phyloP scores from a whole-genome alignment of 2,329 filamentous ascomycete genomes.

The Chrysoporthe puriensis region DNA sequence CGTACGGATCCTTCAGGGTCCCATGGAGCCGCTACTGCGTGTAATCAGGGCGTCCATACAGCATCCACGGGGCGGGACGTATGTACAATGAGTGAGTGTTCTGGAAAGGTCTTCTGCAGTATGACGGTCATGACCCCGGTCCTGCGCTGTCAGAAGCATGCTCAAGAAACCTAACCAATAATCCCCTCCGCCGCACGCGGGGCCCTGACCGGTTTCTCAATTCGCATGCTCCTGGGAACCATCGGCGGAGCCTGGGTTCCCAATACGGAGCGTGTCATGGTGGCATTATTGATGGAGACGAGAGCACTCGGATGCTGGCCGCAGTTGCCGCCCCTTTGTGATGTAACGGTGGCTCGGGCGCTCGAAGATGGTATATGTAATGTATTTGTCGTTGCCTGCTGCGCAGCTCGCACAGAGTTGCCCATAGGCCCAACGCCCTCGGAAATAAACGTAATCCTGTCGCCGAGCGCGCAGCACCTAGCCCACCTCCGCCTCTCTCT shows the following conservation, averaged over 20 bases:
- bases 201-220: not conserved
- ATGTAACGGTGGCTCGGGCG: no score
- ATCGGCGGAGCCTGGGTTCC: not conserved
- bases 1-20: slow-evolving; percentile 2
- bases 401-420: no score
- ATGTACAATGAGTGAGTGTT: not conserved
- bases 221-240: not conserved
- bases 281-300: no score
- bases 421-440: no score
- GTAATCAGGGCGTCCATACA: slow-evolving; percentile 2
- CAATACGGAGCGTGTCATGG: not conserved
- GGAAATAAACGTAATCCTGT: no score
- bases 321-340: no score
- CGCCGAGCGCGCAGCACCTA: no score
- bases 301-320: no score
- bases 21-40: slow-evolving; percentile 2
- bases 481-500: no score
- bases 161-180: slow-evolving; percentile 1
- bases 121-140: not conserved
- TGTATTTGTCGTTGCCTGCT: no score
- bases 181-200: not conserved
- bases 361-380: no score
- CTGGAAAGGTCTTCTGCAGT: not conserved
- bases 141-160: not conserved
- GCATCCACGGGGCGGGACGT: not conserved